These are phyloP conservation scores for Aspergillus sp. DNA, from an alignment of 2,329 filamentous ascomycete genomes.

Conservation along the genomic window DNA sequence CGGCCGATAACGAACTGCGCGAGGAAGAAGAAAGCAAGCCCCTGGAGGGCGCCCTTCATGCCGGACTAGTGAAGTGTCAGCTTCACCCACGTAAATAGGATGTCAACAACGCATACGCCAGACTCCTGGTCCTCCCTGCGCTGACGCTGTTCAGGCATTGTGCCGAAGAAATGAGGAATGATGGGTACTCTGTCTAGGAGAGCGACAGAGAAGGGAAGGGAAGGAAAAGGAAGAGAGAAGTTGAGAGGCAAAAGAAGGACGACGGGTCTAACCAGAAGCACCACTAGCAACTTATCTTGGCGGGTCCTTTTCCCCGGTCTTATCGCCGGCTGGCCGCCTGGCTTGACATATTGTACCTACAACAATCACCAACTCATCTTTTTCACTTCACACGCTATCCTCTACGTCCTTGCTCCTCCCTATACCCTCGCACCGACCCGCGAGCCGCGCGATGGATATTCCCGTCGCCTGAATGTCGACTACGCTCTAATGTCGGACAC, in stretches of 20 bases:
- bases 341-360: background rate
- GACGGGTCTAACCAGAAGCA: background rate
- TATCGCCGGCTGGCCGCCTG: background rate
- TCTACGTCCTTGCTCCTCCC: background rate
- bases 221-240: constrained; percentile 8
- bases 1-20: constrained; percentile 58
- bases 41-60: constrained; percentile 51
- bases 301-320: constrained; percentile 1
- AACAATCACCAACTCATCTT: background rate
- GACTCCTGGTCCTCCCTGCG: constrained; percentile 33
- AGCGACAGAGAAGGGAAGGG: constrained; percentile 12
- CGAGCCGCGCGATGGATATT: constrained; percentile 28
- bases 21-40: constrained; percentile 59
- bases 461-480: constrained; percentile 19
- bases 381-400: background rate
- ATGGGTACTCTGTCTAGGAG: background rate
- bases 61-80: constrained; percentile 36
- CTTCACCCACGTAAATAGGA: constrained; percentile 4
- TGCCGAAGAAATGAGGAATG: constrained; percentile 12
- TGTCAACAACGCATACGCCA: constrained; percentile 23
- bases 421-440: background rate
- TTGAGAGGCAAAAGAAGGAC: background rate
- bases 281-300: background rate
- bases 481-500: constrained; percentile 37
- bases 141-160: constrained; percentile 41